phyloP scores from a whole-genome alignment of 345 rosid genomes.

The Rhizophora mangle region DNA sequence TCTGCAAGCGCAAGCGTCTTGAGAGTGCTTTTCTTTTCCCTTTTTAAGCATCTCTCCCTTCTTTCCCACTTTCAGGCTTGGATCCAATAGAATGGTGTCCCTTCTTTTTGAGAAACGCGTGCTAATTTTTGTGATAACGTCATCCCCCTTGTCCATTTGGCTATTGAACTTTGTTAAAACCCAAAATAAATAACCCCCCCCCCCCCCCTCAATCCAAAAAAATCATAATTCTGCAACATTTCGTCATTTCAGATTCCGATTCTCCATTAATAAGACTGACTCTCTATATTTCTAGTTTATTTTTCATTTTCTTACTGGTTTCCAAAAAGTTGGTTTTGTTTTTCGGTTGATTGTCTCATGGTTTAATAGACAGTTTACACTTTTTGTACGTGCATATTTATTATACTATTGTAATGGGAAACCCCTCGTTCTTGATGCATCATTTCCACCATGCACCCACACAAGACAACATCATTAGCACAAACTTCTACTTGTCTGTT shows the following conservation, averaged over 20 bases:
- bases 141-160: constrained; percentile 21
- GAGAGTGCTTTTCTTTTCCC: constrained; percentile 21
- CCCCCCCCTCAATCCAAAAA: neutral
- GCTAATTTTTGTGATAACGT: constrained; percentile 38
- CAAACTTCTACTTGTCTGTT: constrained; percentile 61
- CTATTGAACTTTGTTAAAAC: constrained; percentile 9
- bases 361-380: neutral
- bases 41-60: constrained; percentile 1
- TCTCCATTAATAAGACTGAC: too few relatives aligned
- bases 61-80: constrained; percentile 24
- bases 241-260: too few relatives aligned
- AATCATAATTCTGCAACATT: neutral
- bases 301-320: neutral
- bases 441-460: constrained; percentile 83
- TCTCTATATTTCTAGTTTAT: neutral
- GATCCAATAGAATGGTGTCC: constrained; percentile 30
- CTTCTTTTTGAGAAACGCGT: constrained; percentile 37
- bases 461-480: constrained; percentile 82
- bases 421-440: constrained; percentile 63
- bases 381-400: constrained; percentile 5
- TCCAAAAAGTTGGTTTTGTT: constrained; percentile 30
- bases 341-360: constrained; percentile 16
- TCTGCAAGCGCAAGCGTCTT: constrained; percentile 21
- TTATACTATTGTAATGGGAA: constrained; percentile 21
- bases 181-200: neutral